Conservation (phyloP, 495 filamentous ascomycete species). For the Penicillium odoratum region DNA sequence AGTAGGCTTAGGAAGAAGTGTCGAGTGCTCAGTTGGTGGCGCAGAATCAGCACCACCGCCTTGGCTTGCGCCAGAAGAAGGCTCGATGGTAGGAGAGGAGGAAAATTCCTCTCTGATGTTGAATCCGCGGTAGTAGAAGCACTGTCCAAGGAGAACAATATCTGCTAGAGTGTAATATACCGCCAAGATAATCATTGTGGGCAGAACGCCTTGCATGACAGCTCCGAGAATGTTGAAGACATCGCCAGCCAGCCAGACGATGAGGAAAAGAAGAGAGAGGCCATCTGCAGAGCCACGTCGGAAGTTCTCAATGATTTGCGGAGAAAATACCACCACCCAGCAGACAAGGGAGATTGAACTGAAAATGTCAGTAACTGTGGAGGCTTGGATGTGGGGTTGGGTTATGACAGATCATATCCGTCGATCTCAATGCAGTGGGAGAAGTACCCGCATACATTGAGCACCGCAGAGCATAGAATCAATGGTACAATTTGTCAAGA, state of each 20-base stretch:
- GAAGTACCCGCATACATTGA: background rate
- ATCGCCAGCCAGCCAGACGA: conserved; percentile 90
- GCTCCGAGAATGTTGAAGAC: conserved; percentile 95
- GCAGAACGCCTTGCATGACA: conserved; percentile 87
- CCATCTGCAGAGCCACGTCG: conserved; percentile 82
- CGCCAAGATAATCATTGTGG: conserved; percentile 94
- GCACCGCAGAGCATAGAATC: background rate
- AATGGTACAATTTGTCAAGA: conserved; percentile 2
- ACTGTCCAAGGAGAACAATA: conserved; percentile 81
- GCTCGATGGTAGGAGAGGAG: conserved; percentile 20
- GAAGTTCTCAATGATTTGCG: conserved; percentile 96
- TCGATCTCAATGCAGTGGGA: conserved; percentile 10
- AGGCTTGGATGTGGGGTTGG: background rate
- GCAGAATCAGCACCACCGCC: conserved; percentile 18
- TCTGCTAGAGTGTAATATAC: conserved; percentile 96
- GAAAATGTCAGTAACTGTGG: background rate
- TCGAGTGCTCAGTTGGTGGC: conserved; percentile 33
- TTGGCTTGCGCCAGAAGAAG: conserved; percentile 12
- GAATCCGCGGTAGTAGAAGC: conserved; percentile 91
- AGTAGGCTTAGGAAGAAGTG: conserved; percentile 31
- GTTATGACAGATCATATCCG: conserved; percentile 1
- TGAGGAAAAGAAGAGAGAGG: conserved; percentile 83
- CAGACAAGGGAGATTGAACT: conserved; percentile 95
- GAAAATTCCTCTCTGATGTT: conserved; percentile 59
- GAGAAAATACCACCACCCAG: conserved; percentile 97